phyloP scores from a whole-genome alignment of 129 eudicot genomes.

The Deinandra increscens region DNA sequence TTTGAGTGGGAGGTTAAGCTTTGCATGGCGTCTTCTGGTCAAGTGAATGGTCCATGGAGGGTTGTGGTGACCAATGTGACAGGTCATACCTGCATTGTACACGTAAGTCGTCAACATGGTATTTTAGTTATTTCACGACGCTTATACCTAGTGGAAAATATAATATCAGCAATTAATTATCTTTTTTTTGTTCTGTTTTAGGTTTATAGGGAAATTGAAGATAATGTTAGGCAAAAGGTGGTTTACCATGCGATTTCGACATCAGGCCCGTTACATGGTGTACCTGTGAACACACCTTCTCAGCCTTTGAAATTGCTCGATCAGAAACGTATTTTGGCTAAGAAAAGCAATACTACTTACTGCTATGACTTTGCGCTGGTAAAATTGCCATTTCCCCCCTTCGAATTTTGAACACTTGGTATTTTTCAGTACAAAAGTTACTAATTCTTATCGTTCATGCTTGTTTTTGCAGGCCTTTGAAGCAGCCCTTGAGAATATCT shows the following conservation, averaged over 20 bases:
- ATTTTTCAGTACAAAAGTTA: background rate
- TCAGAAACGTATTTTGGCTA: constrained; percentile 80
- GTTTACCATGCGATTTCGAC: constrained; percentile 58
- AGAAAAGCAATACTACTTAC: constrained; percentile 94
- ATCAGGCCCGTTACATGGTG: constrained; percentile 64
- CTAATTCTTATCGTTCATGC: background rate
- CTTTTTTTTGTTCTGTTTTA: constrained; percentile 17
- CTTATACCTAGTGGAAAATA: too few relatives aligned
- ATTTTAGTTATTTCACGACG: constrained; percentile 3
- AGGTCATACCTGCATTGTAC: constrained; percentile 92
- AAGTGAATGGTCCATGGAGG: constrained; percentile 95
- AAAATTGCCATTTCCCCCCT: constrained; percentile 19
- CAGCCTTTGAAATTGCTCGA: constrained; percentile 79
- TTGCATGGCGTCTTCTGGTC: constrained; percentile 69
- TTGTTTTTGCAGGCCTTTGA: constrained; percentile 70
- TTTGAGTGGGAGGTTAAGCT: constrained; percentile 98
- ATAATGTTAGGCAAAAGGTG: constrained; percentile 42
- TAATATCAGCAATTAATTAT: too few relatives aligned
- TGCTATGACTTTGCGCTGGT: constrained; percentile 98
- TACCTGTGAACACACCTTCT: constrained; percentile 70
- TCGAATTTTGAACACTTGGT: background rate
- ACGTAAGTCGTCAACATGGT: constrained; percentile 53
- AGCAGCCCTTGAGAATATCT: constrained; percentile 68
- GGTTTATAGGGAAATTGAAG: constrained; percentile 88
- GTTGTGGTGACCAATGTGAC: constrained; percentile 86